Conservation (phyloP, 2,329 filamentous ascomycete species). For the Bertia moriformis region DNA sequence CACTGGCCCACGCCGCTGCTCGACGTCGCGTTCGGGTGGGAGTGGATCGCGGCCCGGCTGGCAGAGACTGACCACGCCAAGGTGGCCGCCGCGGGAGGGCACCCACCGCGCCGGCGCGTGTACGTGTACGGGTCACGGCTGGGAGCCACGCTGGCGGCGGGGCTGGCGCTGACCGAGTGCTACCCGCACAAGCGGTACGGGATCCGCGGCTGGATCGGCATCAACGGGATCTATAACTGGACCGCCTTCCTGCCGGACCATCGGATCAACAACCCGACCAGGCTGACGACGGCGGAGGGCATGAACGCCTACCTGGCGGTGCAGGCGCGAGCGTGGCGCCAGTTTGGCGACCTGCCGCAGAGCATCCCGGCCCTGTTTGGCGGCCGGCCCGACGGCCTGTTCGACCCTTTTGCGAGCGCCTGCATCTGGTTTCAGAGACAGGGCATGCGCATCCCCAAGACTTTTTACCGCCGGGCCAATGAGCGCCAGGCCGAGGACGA, state of each 20-base stretch:
- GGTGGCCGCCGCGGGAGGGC: slow-evolving; percentile 4
- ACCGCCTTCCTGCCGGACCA: slow-evolving; percentile 42
- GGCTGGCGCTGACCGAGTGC: slow-evolving; percentile 41
- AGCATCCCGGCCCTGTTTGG: slow-evolving; percentile 28
- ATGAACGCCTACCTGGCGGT: slow-evolving; percentile 5
- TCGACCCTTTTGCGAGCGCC: slow-evolving; percentile 45
- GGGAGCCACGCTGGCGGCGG: slow-evolving; percentile 38
- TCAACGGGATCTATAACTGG: slow-evolving; percentile 53
- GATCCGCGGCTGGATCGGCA: slow-evolving; percentile 36
- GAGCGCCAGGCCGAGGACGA: neutral
- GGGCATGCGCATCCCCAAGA: slow-evolving; percentile 25
- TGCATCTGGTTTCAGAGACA: slow-evolving; percentile 41
- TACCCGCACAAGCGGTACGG: slow-evolving; percentile 24
- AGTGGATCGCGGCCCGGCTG: slow-evolving; percentile 23
- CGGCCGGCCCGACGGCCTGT: slow-evolving; percentile 29
- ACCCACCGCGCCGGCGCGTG: slow-evolving; percentile 20
- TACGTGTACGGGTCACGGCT: slow-evolving; percentile 42
- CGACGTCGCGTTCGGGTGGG: slow-evolving; percentile 37
- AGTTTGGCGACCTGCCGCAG: slow-evolving; percentile 1
- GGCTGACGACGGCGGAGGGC: slow-evolving; percentile 4
- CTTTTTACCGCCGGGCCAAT: slow-evolving; percentile 19
- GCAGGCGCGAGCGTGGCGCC: slow-evolving; percentile 5
- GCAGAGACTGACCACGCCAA: slow-evolving; percentile 4
- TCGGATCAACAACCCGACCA: slow-evolving; percentile 19
- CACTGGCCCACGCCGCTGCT: slow-evolving; percentile 42